Percentiles rank a stretch among this genome's conserved stretches.
Conservation (phyloP, 2,329 filamentous ascomycete species). For the Colletotrichum lindemuthianum region DNA sequence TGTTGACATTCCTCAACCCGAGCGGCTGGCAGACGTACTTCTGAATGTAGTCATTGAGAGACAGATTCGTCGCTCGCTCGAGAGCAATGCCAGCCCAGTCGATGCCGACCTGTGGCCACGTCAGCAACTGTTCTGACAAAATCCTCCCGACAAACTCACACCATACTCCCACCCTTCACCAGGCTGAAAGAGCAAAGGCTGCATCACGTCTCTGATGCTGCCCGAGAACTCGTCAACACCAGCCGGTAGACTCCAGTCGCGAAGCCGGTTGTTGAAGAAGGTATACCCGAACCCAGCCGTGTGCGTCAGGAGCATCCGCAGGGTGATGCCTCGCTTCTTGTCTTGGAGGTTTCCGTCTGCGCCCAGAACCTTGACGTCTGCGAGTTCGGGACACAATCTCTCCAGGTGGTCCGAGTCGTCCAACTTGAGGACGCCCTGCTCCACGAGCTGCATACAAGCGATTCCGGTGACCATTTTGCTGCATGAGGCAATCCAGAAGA, state of each 20-base stretch:
- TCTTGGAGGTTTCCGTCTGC: constrained; percentile 49
- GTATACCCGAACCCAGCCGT: constrained; percentile 67
- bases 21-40: constrained; percentile 59
- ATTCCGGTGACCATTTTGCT: constrained; percentile 65
- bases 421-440: constrained; percentile 57
- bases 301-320: constrained; percentile 68
- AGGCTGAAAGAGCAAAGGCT: constrained; percentile 70
- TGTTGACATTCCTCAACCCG: constrained; percentile 59
- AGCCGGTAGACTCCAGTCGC: constrained; percentile 57
- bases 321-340: constrained; percentile 61
- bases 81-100: constrained; percentile 65
- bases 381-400: constrained; percentile 60
- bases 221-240: constrained; percentile 69
- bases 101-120: constrained; percentile 48
- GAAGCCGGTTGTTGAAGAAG: constrained; percentile 61
- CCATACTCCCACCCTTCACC: constrained; percentile 71
- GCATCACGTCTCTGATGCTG: constrained; percentile 59
- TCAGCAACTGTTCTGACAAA: constrained; percentile 39
- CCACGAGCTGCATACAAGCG: constrained; percentile 67
- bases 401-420: constrained; percentile 60
- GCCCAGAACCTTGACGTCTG: constrained; percentile 55
- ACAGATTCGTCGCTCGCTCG: constrained; percentile 54
- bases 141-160: constrained; percentile 46
- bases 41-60: constrained; percentile 60
- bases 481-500: constrained; percentile 69